Conservation (phyloP, 768 basidiomycete genomes). For the Mycena belliarum region DNA sequence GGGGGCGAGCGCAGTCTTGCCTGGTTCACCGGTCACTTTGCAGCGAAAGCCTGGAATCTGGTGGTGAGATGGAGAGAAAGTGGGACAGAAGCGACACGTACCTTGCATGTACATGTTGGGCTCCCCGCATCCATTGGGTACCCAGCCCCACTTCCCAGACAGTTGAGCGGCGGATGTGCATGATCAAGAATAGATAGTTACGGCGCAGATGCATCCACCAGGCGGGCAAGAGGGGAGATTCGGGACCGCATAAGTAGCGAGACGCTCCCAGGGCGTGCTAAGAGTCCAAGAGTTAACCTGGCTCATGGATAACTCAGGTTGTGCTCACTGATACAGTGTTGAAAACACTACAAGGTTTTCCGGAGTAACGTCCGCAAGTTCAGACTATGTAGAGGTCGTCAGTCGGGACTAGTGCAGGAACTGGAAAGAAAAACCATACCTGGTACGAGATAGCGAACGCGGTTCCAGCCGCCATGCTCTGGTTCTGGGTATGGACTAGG, state of each 20-base stretch:
- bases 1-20: constrained; percentile 29
- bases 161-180: not conserved
- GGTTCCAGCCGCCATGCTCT: constrained; percentile 48
- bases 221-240: constrained; percentile 44
- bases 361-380: constrained; percentile 39
- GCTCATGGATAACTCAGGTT: too few species aligned
- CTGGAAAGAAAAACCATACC: constrained; percentile 10
- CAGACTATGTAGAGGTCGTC: constrained; percentile 30
- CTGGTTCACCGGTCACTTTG: constrained; percentile 37
- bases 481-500: constrained; percentile 47
- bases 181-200: constrained; percentile 21
- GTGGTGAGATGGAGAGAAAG: not conserved
- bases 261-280: constrained; percentile 46
- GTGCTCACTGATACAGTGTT: constrained; percentile 38
- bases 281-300: not conserved
- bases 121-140: constrained; percentile 39
- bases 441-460: constrained; percentile 48
- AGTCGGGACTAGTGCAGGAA: not conserved
- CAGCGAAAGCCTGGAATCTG: constrained; percentile 31
- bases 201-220: constrained; percentile 47
- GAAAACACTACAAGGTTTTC: constrained; percentile 48
- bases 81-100: not conserved
- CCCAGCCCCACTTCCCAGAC: constrained; percentile 44
- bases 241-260: constrained; percentile 44
- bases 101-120: constrained; percentile 49